Evolutionary conservation across 176 grass and related monocot species (phyloP).

Genomic region (Aegilops sharonensis): DNA sequence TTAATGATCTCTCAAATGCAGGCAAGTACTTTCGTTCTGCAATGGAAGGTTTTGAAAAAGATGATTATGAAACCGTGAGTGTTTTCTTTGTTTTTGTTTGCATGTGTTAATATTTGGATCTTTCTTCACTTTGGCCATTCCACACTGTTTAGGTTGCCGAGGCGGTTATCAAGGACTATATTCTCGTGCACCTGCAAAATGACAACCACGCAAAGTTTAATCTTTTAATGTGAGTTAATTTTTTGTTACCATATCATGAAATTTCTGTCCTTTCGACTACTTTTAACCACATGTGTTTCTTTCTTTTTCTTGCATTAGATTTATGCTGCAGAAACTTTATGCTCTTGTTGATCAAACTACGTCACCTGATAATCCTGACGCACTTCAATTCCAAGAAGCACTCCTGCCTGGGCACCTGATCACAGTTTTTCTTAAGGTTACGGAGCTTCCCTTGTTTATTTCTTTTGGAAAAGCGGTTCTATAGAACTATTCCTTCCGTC

Average conservation of each 20-base stretch:
- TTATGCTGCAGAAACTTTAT: slow-evolving; percentile 98
- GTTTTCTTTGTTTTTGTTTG: slow-evolving; percentile 39
- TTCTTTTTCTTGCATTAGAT: slow-evolving; percentile 56
- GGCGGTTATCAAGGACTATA: slow-evolving; percentile 83
- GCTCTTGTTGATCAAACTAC: slow-evolving; percentile 92
- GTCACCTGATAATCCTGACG: slow-evolving; percentile 85
- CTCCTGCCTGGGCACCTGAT: slow-evolving; percentile 89
- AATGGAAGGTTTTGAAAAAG: slow-evolving; percentile 83
- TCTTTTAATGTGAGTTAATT: slow-evolving; percentile 73
- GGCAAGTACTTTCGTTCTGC: slow-evolving; percentile 85
- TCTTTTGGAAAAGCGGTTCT: neutral
- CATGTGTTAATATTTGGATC: slow-evolving; percentile 30
- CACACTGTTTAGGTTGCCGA: slow-evolving; percentile 76
- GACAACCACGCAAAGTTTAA: slow-evolving; percentile 86
- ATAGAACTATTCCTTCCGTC: no score
- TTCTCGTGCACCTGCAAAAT: slow-evolving; percentile 69
- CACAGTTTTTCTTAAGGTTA: slow-evolving; percentile 87
- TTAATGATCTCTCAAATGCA: slow-evolving; percentile 45
- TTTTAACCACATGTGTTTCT: slow-evolving; percentile 33
- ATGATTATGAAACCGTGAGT: slow-evolving; percentile 65
- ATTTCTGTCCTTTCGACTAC: neutral
- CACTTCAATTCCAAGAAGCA: slow-evolving; percentile 95
- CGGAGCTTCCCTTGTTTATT: neutral
- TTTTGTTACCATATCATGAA: slow-evolving; percentile 16
- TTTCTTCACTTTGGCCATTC: slow-evolving; percentile 20